Conservation (phyloP, 176 grass and related monocot genomes). For the Carex pumila region DNA sequence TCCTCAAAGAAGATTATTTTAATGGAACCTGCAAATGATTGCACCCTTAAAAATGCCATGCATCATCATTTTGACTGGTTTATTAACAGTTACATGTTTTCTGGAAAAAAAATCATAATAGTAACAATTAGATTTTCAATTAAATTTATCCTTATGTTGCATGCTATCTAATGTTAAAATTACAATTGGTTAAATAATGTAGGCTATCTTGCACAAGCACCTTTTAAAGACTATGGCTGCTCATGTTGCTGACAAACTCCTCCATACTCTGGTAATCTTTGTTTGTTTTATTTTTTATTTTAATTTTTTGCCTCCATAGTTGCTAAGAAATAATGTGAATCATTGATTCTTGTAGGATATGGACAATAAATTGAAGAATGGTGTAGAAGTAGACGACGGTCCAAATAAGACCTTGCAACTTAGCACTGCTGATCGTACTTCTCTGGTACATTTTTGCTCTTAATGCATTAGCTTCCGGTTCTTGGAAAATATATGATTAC, state of each 20-base stretch:
- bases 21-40: background rate
- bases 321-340: background rate
- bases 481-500: background rate
- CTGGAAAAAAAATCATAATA: background rate
- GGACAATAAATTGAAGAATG: slow-evolving; percentile 92
- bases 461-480: background rate
- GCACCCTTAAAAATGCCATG: background rate
- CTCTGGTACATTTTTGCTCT: slow-evolving; percentile 48
- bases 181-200: slow-evolving; percentile 26
- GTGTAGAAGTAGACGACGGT: slow-evolving; percentile 54
- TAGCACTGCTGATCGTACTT: slow-evolving; percentile 56
- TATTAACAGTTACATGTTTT: background rate
- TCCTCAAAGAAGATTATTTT: background rate
- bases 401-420: slow-evolving; percentile 40
- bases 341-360: slow-evolving; percentile 41
- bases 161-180: slow-evolving; percentile 21
- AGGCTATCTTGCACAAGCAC: slow-evolving; percentile 91
- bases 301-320: background rate
- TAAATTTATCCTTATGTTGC: slow-evolving; percentile 17
- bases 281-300: background rate
- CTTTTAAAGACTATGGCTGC: slow-evolving; percentile 68
- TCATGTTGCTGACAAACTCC: slow-evolving; percentile 65
- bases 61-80: background rate
- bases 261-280: slow-evolving; percentile 59
- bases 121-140: background rate